Evolutionary conservation across 2,329 filamentous ascomycete species (phyloP).

Genomic region (Fusarium pseudocircinatum): DNA sequence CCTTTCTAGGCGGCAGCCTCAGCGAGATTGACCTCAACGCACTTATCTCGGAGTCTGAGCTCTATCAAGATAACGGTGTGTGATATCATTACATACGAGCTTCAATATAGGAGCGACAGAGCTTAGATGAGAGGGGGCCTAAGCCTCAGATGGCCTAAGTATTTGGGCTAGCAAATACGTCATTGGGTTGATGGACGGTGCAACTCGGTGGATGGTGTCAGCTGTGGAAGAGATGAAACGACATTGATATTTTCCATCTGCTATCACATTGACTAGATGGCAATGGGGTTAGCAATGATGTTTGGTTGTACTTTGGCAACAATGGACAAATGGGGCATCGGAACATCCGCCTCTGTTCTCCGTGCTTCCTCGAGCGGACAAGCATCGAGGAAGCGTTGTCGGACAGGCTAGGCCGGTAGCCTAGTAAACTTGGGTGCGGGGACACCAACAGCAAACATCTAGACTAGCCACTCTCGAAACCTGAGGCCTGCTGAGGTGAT

Average conservation of each 20-base stretch:
- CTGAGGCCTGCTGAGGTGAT: neutral
- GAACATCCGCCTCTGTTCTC: neutral
- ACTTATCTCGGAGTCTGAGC: conserved; percentile 37
- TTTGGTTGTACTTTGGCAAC: conserved; percentile 7
- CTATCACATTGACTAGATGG: conserved; percentile 16
- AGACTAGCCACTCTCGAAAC: neutral
- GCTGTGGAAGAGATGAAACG: conserved; percentile 6
- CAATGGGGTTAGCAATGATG: neutral
- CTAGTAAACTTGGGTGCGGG: neutral
- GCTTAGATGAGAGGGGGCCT: conserved; percentile 35
- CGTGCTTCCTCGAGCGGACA: conserved; percentile 3
- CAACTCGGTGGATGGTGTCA: conserved; percentile 19
- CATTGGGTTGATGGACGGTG: conserved; percentile 30
- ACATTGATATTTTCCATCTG: conserved; percentile 15
- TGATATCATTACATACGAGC: conserved; percentile 35
- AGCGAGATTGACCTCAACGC: conserved; percentile 37
- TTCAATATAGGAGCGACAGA: conserved; percentile 37
- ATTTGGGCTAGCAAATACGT: conserved; percentile 34
- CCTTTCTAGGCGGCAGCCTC: conserved; percentile 36
- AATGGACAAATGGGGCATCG: neutral
- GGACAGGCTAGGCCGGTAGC: conserved; percentile 6
- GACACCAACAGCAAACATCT: conserved; percentile 10
- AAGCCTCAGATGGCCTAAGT: conserved; percentile 15
- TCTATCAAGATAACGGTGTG: conserved; percentile 29
- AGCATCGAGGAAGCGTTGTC: conserved; percentile 5